Evolutionary conservation across 2,329 filamentous ascomycete genomes (phyloP), one percentile per base, ranked within the genome.

Genomic region (Sporothrix pseudoabietina): DNA sequence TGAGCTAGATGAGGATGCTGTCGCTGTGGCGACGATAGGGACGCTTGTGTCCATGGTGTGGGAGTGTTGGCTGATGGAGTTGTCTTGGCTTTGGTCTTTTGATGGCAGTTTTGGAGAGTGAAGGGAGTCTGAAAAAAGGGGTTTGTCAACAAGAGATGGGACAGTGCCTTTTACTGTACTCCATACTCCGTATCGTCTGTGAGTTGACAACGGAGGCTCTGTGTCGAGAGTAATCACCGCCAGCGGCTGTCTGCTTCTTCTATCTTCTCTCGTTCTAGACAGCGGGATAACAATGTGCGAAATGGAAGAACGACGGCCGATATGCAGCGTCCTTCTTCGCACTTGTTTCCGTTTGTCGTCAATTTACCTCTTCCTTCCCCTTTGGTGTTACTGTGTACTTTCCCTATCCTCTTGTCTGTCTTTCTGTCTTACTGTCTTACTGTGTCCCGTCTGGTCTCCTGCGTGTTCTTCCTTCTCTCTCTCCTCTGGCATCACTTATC

Each of bases 81-180:
- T 35, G 55, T 47, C 41, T 47, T 19, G 44, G 44, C 44, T 19
- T 59, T 39, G 26, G 12, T 12, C 22, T 57, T 12, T 9, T 12
- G 3, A 30, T 57, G 54, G 54, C 32, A 14, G 55, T n/a, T 9
- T 4, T 16, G 4, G 14, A 49, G 41, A 22, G 59, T 44, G 59
- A 65, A n/a, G 39, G 35, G 59, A 44, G 35, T 59, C 35, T 19
- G 63, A 16, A 19, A 66, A 66, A 49, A 49, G 63, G 63, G 39
- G 63, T 32, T 44, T 66, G 39, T 47, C 59, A 65, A 65, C 59
- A 65, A 65, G 44, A 8, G 30, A 59, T 35, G 30, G 55, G 59
- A 44, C 35, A 65, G 59, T 65, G 19, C 14, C 35, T 65, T 35
- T 35, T 35, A 8, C 26, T 65, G 55, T 59, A 26, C 35, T 59